Evolutionary conservation across 2,329 filamentous ascomycete genomes (phyloP).

Genomic region (Cercospora berteroae): DNA sequence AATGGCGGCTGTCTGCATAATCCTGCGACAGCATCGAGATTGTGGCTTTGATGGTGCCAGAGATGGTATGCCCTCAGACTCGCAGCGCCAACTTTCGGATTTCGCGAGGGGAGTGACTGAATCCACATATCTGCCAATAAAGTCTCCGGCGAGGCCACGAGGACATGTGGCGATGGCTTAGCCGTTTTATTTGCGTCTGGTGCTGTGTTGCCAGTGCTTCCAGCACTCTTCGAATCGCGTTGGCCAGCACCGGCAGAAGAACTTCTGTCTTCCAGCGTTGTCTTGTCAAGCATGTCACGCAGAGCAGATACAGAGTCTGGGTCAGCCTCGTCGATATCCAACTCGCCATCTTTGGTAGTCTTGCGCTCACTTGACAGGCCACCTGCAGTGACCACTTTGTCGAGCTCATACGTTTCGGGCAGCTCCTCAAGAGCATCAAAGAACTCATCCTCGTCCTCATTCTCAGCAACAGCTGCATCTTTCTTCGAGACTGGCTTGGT

Average conservation of each 20-base stretch:
- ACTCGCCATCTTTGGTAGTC: not conserved
- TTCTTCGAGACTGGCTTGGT: slow-evolving; percentile 14
- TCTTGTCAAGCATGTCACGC: slow-evolving; percentile 4
- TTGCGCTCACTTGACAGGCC: not conserved
- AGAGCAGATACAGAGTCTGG: slow-evolving; percentile 5
- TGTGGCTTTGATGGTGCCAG: slow-evolving; percentile 59
- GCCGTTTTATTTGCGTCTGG: not conserved
- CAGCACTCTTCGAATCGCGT: not conserved
- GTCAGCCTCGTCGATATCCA: slow-evolving; percentile 6
- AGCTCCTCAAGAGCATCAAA: slow-evolving; percentile 33
- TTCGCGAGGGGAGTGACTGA: slow-evolving; percentile 4
- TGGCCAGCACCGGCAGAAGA: not conserved
- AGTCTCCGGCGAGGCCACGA: slow-evolving; percentile 8
- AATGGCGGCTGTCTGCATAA: slow-evolving; percentile 63
- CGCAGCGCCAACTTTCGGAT: slow-evolving; percentile 7
- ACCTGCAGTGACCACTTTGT: not conserved
- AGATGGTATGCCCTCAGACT: slow-evolving; percentile 58
- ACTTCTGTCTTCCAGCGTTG: not conserved
- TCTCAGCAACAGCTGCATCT: slow-evolving; percentile 16
- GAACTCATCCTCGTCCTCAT: slow-evolving; percentile 37
- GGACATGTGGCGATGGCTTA: slow-evolving; percentile 3
- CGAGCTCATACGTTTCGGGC: slow-evolving; percentile 24
- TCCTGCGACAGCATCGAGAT: slow-evolving; percentile 51
- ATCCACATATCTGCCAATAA: slow-evolving; percentile 15
- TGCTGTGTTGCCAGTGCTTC: not conserved